A percentile compares a stretch with the other conserved stretches of the same genome.
These are phyloP conservation scores for Penicillium coffeae DNA, from an alignment of 495 filamentous ascomycete genomes.

Conservation along the genomic window DNA sequence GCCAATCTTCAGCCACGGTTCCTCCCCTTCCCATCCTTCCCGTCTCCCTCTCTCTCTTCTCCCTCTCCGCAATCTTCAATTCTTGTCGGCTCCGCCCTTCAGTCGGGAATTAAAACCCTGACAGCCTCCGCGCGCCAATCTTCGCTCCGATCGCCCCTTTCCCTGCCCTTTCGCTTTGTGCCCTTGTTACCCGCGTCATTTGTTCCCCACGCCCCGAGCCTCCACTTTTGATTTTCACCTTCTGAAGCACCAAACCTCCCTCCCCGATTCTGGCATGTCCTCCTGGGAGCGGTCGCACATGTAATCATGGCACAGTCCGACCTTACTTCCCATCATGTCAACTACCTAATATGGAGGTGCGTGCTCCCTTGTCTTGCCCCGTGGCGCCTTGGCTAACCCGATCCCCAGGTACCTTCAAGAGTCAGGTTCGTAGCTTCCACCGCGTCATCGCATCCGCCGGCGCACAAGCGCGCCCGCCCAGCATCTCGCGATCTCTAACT, in stretches of 20 bases:
- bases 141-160: neutral
- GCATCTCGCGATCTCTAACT: neutral
- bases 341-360: slow-evolving; percentile 98
- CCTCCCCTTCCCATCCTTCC: slow-evolving; percentile 1
- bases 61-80: neutral
- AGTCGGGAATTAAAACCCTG: neutral
- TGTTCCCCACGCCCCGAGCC: slow-evolving; percentile 4
- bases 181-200: neutral
- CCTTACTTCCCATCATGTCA: slow-evolving; percentile 89
- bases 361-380: slow-evolving; percentile 33
- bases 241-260: slow-evolving; percentile 18
- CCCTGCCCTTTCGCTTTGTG: neutral
- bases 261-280: slow-evolving; percentile 36
- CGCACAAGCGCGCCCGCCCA: neutral
- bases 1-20: slow-evolving; percentile 11
- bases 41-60: slow-evolving; percentile 6
- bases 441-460: slow-evolving; percentile 1
- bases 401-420: slow-evolving; percentile 76
- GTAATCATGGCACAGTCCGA: slow-evolving; percentile 49
- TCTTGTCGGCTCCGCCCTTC: neutral
- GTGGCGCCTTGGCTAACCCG: slow-evolving; percentile 3
- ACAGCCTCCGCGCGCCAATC: neutral
- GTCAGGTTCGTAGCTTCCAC: slow-evolving; percentile 62
- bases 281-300: slow-evolving; percentile 40
- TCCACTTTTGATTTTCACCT: slow-evolving; percentile 28